Evolutionary conservation across 257 asterid species (phyloP), one percentile per base, ranked within the genome.

Genomic region (Echites panduratus): DNA sequence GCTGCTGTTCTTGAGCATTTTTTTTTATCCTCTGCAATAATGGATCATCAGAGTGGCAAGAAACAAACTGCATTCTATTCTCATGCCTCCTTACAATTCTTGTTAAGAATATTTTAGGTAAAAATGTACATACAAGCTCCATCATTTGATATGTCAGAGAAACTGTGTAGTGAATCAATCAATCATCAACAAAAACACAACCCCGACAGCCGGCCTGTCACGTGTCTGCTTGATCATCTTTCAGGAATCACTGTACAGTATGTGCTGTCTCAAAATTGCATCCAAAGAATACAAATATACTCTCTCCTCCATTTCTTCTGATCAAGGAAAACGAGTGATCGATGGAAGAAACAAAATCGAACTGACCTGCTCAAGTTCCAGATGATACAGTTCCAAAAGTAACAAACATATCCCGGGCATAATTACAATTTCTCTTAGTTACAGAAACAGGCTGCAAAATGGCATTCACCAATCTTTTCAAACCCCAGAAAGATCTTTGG

Each of bases 161-260:
- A 68, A 38, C 78, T 68, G 75, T 58, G 40, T 57, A 32, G 54
- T 54, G 66, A 53, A 62, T 74, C 67, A 70, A 56, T 44, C 67
- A 54, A 29, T 70, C 67, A 68, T 59, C 71, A 19, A 49, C 66
- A 66, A 53, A 38, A 68, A 29, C 52, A 57, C 54, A 56, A 63
- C 71, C 66, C 78, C 71, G 48, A 82, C 49, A 44, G 68, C 75
- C 19, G 63, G 58, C 45, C 68, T 22, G 75, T 68, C 68, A 6
- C 45, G 73, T 57, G 22, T 50, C 65, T 61, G 35, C 63, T 76
- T 67, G 66, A 57, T 32, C 59, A 54, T 56, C 61, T 67, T 70
- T 67, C 67, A 48, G 77, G 50, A 68, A 69, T 53, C 75, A 73
- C 86, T 79, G 83, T 79, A 79, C 81, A 76, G 80, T 82, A 82